Base-by-base conservation (phyloP, 768 basidiomycete species). In the Epithele typhae region DNA sequence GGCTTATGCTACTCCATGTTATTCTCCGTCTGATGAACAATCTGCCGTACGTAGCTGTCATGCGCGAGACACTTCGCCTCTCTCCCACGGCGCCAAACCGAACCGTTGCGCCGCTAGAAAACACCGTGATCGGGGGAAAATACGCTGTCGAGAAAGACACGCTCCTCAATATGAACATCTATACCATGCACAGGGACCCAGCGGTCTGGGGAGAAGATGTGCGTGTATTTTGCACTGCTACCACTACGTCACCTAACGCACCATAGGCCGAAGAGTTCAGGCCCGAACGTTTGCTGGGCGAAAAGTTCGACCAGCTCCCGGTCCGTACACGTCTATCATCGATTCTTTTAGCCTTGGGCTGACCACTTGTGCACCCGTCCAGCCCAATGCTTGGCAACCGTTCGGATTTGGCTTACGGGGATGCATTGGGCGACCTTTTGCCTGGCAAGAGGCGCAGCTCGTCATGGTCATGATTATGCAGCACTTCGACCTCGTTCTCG, bases 281-380 rank as follows among this genome's bases (percentile, higher is more conserved):
- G 12, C 75, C 75, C 1, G 74, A 75, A 49, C 63, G 75, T 10
- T 74, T 77, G 74, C 51, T 76, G 18, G 69, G 73, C 52, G 73
- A 70, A 3, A 69, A 70, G 46, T 77, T 73, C 52, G 74, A 74
- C 48, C 65, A 66, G 3, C 59, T 75, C 5, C 75, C 75, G 2
- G 69, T 65, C 8, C 14, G 54, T 32, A 9, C 39, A 4, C 10
- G 3, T n/a, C n/a, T 9, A 9, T 32, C 30, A 32, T 32, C 15
- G 0, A 3, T n/a, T 45, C 2, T 11, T n/a, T n/a, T n/a, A n/a
- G n/a, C n/a, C 8, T 30, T 30, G 14, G 7, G 7, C 27, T 30
- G 14, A 7, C 8, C 27, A 30, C 7, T 30, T 14, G 14, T 30
- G 27, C 27, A 41, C 42, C 27, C 7, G 14, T 17, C 6, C 11